A percentile compares a stretch with the other conserved stretches of the same genome.
Evolutionary conservation across 2,329 filamentous ascomycete species (phyloP).

Genomic region (Tolypocladium endophyticum): DNA sequence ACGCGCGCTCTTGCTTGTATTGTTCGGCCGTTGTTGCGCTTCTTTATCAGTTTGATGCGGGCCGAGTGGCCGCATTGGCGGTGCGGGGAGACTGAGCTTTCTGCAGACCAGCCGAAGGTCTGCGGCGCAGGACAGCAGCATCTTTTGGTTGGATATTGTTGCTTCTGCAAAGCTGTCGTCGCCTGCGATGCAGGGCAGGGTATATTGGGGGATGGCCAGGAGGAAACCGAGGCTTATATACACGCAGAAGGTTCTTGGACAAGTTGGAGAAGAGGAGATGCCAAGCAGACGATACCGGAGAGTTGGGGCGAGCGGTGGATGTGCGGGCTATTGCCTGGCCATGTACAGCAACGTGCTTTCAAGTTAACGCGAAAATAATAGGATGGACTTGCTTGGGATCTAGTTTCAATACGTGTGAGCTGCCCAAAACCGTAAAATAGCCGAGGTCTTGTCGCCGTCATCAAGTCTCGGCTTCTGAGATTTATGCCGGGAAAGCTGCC

Average conservation of each 20-base stretch:
- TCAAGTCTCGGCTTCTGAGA: neutral
- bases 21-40: neutral
- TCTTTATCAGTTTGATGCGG: neutral
- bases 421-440: neutral
- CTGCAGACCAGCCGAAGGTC: neutral
- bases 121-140: constrained; percentile 7
- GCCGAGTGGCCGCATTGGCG: neutral
- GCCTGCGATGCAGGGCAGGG: neutral
- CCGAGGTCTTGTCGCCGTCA: neutral
- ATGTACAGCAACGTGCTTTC: neutral
- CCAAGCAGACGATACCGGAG: neutral
- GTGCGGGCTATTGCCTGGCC: neutral
- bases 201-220: neutral
- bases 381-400: neutral
- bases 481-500: neutral
- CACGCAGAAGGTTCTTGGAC: neutral
- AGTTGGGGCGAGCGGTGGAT: neutral
- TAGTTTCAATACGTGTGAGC: neutral
- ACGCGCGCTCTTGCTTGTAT: neutral
- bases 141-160: constrained; percentile 1
- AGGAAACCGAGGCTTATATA: neutral
- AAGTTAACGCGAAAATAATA: neutral
- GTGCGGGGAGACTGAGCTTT: constrained; percentile 13
- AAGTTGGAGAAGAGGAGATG: neutral
- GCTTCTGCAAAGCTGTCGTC: neutral